Conservation (phyloP, 257 asterid species). For the Solanum paucissectum region DNA sequence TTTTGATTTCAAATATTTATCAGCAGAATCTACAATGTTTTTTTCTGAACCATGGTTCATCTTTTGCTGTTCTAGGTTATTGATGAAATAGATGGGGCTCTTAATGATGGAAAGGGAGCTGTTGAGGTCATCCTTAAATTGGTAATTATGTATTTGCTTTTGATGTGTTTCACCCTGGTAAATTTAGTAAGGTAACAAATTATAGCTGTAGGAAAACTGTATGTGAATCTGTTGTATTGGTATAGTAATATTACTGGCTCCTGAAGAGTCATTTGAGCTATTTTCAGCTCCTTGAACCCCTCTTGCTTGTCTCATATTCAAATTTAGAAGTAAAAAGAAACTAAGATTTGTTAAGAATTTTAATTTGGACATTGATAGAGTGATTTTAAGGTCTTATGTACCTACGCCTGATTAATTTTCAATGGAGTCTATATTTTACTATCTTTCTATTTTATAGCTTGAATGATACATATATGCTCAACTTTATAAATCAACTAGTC, state of each 20-base stretch:
- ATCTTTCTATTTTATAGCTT: neutral
- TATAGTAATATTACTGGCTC: neutral
- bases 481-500: neutral
- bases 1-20: neutral
- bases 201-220: neutral
- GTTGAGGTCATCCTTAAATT: constrained; percentile 73
- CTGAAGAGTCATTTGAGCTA: neutral
- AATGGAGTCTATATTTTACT: neutral
- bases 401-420: neutral
- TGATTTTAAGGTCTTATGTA: neutral
- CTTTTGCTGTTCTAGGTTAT: constrained; percentile 39
- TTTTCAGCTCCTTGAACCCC: neutral
- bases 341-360: neutral
- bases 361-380: neutral
- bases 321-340: neutral
- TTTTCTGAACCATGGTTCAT: neutral
- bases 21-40: neutral
- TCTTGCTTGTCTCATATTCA: neutral
- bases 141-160: constrained; percentile 34
- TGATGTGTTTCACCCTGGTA: neutral
- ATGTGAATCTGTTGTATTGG: neutral
- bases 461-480: neutral
- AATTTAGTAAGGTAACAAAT: neutral
- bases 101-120: constrained; percentile 96
- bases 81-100: constrained; percentile 99